Percentiles rank a stretch among this genome's conserved stretches.
These are phyloP conservation scores for Saccharomycopsis sp. DNA, from an alignment of 805 yeast genomes.

Conservation along the genomic window DNA sequence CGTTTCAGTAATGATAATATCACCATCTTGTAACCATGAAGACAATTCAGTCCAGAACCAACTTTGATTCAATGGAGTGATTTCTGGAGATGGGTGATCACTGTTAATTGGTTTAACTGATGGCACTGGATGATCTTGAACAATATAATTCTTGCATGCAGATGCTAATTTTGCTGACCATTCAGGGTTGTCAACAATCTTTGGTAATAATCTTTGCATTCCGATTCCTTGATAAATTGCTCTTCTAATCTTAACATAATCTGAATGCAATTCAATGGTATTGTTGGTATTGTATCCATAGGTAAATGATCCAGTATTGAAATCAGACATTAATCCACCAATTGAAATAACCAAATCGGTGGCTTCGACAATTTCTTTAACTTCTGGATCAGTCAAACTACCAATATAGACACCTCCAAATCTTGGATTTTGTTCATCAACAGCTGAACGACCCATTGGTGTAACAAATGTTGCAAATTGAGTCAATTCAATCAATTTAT, in stretches of 20 bases:
- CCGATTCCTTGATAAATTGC: slow-evolving; percentile 48
- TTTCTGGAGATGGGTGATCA: slow-evolving; percentile 6
- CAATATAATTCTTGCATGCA: slow-evolving; percentile 5
- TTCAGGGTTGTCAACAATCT: background rate
- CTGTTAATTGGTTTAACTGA: slow-evolving; percentile 3
- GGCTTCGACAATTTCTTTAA: slow-evolving; percentile 62
- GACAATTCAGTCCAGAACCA: slow-evolving; percentile 47
- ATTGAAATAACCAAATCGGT: slow-evolving; percentile 71
- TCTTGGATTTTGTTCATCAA: slow-evolving; percentile 64
- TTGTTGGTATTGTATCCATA: slow-evolving; percentile 48
- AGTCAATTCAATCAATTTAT: slow-evolving; percentile 53
- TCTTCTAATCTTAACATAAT: slow-evolving; percentile 43
- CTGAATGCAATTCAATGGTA: slow-evolving; percentile 49
- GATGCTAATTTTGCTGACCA: slow-evolving; percentile 3
- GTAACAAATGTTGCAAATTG: slow-evolving; percentile 80
- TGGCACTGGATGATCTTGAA: slow-evolving; percentile 14
- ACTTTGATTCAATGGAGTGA: slow-evolving; percentile 29
- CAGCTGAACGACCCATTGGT: slow-evolving; percentile 83
- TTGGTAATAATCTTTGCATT: slow-evolving; percentile 37
- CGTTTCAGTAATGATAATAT: slow-evolving; percentile 53
- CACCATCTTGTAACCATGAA: slow-evolving; percentile 47
- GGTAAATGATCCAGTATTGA: slow-evolving; percentile 79
- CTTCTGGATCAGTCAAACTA: slow-evolving; percentile 65
- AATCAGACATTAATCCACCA: slow-evolving; percentile 81
- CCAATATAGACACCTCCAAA: slow-evolving; percentile 87